Percentiles rank a stretch among this genome's conserved stretches.
These are phyloP conservation scores for Globisporangium middletonii DNA, from an alignment of 352 stramenopile genomes.

Conservation along the genomic window DNA sequence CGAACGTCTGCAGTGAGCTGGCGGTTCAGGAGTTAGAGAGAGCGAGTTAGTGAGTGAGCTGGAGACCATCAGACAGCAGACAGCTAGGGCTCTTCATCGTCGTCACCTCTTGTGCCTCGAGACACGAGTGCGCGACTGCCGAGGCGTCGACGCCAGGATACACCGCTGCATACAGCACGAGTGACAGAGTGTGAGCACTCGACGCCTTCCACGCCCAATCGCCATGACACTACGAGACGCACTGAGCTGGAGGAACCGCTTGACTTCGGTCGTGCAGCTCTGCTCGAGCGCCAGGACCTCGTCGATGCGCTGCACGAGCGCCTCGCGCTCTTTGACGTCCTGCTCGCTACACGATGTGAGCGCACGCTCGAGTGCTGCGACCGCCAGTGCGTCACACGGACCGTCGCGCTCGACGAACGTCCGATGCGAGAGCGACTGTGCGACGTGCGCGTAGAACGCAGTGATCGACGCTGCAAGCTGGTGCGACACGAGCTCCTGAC, in stretches of 20 bases:
- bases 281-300: constrained; percentile 10
- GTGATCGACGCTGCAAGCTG: constrained; percentile 29
- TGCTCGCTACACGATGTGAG: not conserved
- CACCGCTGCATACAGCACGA: not conserved
- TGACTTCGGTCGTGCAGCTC: constrained; percentile 8
- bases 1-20: constrained; percentile 7
- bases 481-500: constrained; percentile 28
- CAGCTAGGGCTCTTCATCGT: not conserved
- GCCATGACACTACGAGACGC: not conserved
- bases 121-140: not conserved
- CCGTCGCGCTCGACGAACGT: constrained; percentile 10
- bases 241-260: constrained; percentile 14
- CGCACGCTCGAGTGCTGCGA: not conserved
- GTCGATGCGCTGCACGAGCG: not conserved
- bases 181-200: not conserved
- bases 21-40: not conserved
- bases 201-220: not conserved
- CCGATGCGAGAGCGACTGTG: constrained; percentile 19
- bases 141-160: constrained; percentile 9
- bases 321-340: not conserved
- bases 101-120: constrained; percentile 11
- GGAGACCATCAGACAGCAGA: not conserved
- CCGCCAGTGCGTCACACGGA: not conserved
- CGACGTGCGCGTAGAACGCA: constrained; percentile 31
- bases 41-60: not conserved